Percentiles rank a stretch among this genome's conserved stretches.
These are phyloP conservation scores for Hirsutella minnesotensis DNA, from an alignment of 2,329 filamentous ascomycete species.

Conservation along the genomic window DNA sequence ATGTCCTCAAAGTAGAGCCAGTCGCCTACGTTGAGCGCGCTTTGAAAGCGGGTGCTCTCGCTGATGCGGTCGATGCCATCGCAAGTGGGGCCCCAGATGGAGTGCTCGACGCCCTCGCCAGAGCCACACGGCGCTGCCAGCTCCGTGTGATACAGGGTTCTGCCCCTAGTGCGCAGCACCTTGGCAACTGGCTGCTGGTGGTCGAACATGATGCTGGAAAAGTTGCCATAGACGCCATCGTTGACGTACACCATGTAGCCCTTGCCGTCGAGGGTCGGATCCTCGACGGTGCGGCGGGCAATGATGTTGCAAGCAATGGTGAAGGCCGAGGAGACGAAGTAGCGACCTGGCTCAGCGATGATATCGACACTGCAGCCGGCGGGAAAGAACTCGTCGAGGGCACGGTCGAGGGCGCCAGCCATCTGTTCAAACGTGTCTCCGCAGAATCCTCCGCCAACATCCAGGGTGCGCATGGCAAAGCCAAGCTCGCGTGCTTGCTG, in stretches of 20 bases:
- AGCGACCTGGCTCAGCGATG: slow-evolving; percentile 93
- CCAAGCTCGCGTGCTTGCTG: slow-evolving; percentile 69
- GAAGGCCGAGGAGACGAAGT: slow-evolving; percentile 89
- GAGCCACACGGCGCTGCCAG: slow-evolving; percentile 33
- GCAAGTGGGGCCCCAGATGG: slow-evolving; percentile 95
- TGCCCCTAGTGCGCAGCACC: slow-evolving; percentile 54
- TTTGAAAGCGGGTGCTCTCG: slow-evolving; percentile 64
- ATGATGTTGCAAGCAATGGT: slow-evolving; percentile 94
- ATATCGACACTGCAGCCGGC: slow-evolving; percentile 58
- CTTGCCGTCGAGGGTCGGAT: slow-evolving; percentile 50
- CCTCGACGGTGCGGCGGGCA: slow-evolving; percentile 76
- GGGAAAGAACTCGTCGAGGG: slow-evolving; percentile 83
- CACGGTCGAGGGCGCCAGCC: slow-evolving; percentile 65
- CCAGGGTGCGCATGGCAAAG: slow-evolving; percentile 73
- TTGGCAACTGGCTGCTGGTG: slow-evolving; percentile 85
- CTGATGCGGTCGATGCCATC: slow-evolving; percentile 95
- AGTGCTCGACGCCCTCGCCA: slow-evolving; percentile 62
- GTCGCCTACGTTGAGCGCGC: slow-evolving; percentile 79
- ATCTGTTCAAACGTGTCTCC: slow-evolving; percentile 87
- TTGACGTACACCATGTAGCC: slow-evolving; percentile 98
- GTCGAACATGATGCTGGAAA: slow-evolving; percentile 98
- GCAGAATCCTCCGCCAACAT: slow-evolving; percentile 89
- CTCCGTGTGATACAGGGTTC: slow-evolving; percentile 45
- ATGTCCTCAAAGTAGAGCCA: slow-evolving; percentile 99
- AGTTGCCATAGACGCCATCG: slow-evolving; percentile 96